phyloP scores from a whole-genome alignment of 2,329 filamentous ascomycete genomes.

The Lachnellula cervina region DNA sequence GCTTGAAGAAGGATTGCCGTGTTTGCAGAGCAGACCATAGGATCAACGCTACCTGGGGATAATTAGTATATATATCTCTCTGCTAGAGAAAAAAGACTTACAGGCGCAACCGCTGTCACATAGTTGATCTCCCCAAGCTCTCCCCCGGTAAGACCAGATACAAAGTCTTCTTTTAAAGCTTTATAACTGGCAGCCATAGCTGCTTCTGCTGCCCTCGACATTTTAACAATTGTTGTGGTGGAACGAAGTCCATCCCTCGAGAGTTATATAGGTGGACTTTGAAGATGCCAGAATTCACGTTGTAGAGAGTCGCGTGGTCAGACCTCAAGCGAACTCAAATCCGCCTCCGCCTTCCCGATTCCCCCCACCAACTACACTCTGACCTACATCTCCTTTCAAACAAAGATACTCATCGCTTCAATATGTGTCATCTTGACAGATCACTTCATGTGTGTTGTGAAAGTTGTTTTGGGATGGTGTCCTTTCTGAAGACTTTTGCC shows the following conservation, averaged over 20 bases:
- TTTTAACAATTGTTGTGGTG: conserved; percentile 6
- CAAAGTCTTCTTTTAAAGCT: conserved; percentile 88
- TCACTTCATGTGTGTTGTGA: not conserved
- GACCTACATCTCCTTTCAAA: not conserved
- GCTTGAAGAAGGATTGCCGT: conserved; percentile 76
- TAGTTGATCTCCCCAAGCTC: conserved; percentile 79
- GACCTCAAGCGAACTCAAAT: not conserved
- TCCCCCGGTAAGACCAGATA: conserved; percentile 84
- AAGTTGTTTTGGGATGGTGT: not conserved
- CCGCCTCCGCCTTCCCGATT: not conserved
- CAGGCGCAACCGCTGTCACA: conserved; percentile 79
- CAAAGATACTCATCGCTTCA: not conserved
- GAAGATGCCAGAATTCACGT: conserved; percentile 22
- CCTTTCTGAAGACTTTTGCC: not conserved
- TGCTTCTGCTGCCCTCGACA: conserved; percentile 31
- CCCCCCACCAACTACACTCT: not conserved
- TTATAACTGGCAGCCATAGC: conserved; percentile 65
- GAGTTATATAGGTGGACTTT: not conserved
- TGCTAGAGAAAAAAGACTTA: conserved; percentile 42
- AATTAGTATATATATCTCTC: not conserved
- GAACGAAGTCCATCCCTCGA: conserved; percentile 5
- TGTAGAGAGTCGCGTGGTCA: not conserved
- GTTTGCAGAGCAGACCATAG: conserved; percentile 88
- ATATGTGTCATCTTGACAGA: not conserved
- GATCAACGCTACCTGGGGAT: conserved; percentile 65